Evolutionary conservation across 1,284 basidiomycete genomes (phyloP), one percentile per base, ranked within the genome.

Genomic region (Ustilago shanxiensis): DNA sequence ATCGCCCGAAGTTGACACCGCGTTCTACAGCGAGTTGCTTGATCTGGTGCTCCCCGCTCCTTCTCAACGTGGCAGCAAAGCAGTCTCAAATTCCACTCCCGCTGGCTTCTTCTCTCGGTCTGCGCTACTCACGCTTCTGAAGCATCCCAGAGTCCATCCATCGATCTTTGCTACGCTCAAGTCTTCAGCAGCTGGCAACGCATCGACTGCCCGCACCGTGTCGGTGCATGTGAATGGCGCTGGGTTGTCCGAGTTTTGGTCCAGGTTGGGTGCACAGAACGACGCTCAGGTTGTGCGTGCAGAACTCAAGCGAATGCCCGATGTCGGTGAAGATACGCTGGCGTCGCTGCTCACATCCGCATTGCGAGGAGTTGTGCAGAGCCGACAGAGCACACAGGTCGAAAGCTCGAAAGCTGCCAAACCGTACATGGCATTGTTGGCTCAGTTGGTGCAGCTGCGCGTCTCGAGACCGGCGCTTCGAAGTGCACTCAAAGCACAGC

Each of bases 401-500:
- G 62, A 52, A 2, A 33, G 16, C 29, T n/a, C 52, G 28, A 68
- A 59, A 52, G 41, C 71, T 3, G 59, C 61, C 2, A 33, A 37
- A 20, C 44, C 31, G 13, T 56, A 49, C 56, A 54, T 70, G 60
- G 54, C 33, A 13, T 29, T 70, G 58, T 28, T 77, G 22, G 44
- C 47, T 11, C 35, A 67, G 14, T 13, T 77, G 55, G 64, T 73
- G 31, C 44, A 60, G 50, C 26, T 70, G n/a, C 60, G 45, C 2
- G 57, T 73, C 8, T 77, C 75, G 16, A 47, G 75, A n/a, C 63
- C 75, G 3, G 62, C 63, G 16, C 55, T 77, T 28, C 63, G 75
- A n/a, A 64, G 51, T 29, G 66, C 70, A 9, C 60, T 77, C 44
- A 77, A 73, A 39, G 35, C 33, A 10, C 66, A 72, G 37, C 37